Evolutionary conservation across 257 asterid genomes (phyloP).

Genomic region (Dorcoceras hygrometricum): DNA sequence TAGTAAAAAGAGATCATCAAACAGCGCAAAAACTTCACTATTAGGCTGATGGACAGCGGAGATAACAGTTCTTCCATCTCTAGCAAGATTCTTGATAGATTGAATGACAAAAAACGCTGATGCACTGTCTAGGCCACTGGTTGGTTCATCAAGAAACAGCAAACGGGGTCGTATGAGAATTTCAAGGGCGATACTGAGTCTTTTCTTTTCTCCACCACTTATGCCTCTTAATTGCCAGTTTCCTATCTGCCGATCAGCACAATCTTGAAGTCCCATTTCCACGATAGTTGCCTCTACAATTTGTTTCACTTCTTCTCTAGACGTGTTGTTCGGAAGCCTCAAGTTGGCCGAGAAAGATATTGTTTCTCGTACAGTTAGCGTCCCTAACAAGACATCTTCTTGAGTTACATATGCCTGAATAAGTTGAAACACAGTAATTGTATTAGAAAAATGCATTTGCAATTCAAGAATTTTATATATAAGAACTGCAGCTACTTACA

Average conservation of each 20-base stretch:
- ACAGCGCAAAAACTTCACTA: slow-evolving; percentile 84
- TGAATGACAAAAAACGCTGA: slow-evolving; percentile 87
- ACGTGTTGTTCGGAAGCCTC: slow-evolving; percentile 48
- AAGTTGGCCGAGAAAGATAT: slow-evolving; percentile 55
- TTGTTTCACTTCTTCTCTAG: slow-evolving; percentile 39
- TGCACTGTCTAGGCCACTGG: slow-evolving; percentile 95
- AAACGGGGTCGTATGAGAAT: slow-evolving; percentile 53
- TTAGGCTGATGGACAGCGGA: slow-evolving; percentile 96
- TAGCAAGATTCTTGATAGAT: slow-evolving; percentile 74
- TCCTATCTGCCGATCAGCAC: slow-evolving; percentile 48
- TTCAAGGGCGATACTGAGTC: slow-evolving; percentile 62
- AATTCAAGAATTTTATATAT: too few relatives aligned
- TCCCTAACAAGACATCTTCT: slow-evolving; percentile 54
- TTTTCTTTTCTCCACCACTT: slow-evolving; percentile 63
- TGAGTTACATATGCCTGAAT: slow-evolving; percentile 64
- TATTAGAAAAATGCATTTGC: too few relatives aligned
- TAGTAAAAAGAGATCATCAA: slow-evolving; percentile 78
- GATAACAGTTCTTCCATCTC: slow-evolving; percentile 90
- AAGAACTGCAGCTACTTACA: slow-evolving; percentile 68
- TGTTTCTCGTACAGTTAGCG: slow-evolving; percentile 57
- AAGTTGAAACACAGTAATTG: neutral
- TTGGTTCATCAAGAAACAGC: slow-evolving; percentile 90
- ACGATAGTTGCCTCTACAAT: slow-evolving; percentile 44
- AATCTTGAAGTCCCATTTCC: slow-evolving; percentile 59
- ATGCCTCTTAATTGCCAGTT: slow-evolving; percentile 65